A percentile compares a stretch with the other conserved stretches of the same genome.
Evolutionary conservation across 176 grass and related monocot species (phyloP).

Genomic region (Triticum dicoccoides): DNA sequence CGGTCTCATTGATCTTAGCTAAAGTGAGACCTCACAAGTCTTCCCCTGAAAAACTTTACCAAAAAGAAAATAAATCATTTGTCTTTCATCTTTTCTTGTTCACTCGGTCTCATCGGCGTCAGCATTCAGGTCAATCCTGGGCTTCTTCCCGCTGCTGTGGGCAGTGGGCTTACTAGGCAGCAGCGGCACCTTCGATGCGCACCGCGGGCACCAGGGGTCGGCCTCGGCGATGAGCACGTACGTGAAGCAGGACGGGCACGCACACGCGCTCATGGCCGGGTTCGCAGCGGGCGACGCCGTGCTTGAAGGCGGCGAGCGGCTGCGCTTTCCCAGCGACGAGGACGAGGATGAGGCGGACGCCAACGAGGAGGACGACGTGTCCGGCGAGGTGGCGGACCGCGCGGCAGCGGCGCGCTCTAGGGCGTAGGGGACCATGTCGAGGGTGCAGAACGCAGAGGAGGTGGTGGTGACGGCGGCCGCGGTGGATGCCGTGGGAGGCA

Average conservation of each 20-base stretch:
- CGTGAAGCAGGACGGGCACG: constrained; percentile 63
- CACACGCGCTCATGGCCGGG: constrained; percentile 32
- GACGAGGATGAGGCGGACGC: constrained; percentile 37
- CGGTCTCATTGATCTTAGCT: too few species aligned
- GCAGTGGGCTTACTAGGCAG: neutral
- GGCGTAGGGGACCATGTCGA: constrained; percentile 58
- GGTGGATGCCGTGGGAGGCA: neutral
- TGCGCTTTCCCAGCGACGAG: constrained; percentile 43
- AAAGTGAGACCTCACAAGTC: too few species aligned
- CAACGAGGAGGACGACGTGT: neutral
- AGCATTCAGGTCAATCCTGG: constrained; percentile 52
- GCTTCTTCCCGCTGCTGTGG: constrained; percentile 37
- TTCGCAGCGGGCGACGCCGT: neutral
- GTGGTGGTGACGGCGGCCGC: neutral
- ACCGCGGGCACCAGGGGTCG: constrained; percentile 60
- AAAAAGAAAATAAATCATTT: neutral
- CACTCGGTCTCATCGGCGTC: constrained; percentile 44
- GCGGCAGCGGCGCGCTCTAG: constrained; percentile 37
- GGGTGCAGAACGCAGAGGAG: constrained; percentile 39
- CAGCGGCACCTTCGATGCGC: constrained; percentile 39
- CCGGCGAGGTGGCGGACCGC: neutral
- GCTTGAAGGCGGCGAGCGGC: constrained; percentile 8
- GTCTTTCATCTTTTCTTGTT: neutral
- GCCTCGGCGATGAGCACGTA: constrained; percentile 55
- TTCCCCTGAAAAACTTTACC: neutral